Percentiles rank a stretch among this genome's conserved stretches.
Conservation (phyloP, 768 basidiomycete species). For the Antrodiella citrinella region DNA sequence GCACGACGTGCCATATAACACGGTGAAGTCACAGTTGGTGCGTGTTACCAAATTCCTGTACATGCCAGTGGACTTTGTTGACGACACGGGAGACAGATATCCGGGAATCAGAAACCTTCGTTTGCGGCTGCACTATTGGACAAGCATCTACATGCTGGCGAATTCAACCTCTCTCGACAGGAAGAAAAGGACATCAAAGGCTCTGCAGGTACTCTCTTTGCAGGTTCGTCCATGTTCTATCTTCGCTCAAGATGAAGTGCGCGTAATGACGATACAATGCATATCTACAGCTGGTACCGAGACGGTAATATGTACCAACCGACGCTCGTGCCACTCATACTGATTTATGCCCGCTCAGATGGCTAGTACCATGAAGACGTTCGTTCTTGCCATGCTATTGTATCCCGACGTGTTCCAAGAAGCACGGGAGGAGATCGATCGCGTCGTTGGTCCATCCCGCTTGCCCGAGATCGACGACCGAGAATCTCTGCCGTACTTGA, state of each 20-base stretch:
- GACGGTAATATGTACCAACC: background rate
- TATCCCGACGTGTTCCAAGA: constrained; percentile 1
- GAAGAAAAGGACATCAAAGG: constrained; percentile 18
- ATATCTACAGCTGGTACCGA: background rate
- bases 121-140: constrained; percentile 14
- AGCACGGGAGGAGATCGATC: constrained; percentile 22
- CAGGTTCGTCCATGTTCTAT: constrained; percentile 13
- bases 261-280: too few species aligned
- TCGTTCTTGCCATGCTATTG: background rate
- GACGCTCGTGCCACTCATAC: background rate
- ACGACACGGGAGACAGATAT: constrained; percentile 4
- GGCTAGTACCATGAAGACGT: background rate
- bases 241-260: too few species aligned
- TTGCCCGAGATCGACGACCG: constrained; percentile 21
- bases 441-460: constrained; percentile 14
- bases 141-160: constrained; percentile 3
- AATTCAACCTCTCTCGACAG: constrained; percentile 5
- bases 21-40: background rate
- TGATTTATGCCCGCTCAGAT: background rate
- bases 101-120: constrained; percentile 13
- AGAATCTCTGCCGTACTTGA: constrained; percentile 18
- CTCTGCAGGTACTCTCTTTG: constrained; percentile 16
- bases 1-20: background rate
- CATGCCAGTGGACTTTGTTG: background rate
- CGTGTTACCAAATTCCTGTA: background rate